Conservation (phyloP, 805 yeast genomes). For the Yamadazyma insecticola region DNA sequence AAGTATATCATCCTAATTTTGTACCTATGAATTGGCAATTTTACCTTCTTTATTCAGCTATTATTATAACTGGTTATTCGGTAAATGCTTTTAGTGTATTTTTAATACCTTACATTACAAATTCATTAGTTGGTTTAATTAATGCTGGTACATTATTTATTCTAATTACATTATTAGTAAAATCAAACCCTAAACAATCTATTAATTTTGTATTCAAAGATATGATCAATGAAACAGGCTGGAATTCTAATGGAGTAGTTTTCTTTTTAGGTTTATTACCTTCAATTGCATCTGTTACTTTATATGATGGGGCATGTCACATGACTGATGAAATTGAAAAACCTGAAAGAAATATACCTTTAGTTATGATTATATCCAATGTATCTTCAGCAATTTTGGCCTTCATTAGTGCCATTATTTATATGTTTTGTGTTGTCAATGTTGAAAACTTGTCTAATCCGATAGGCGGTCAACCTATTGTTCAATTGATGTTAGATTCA, state of each 20-base stretch:
- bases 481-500: conserved; percentile 19
- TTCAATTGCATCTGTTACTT: conserved; percentile 22
- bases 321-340: conserved; percentile 29
- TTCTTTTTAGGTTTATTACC: conserved; percentile 23
- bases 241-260: conserved; percentile 20
- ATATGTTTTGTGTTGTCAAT: conserved; percentile 19
- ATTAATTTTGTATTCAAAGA: conserved; percentile 17
- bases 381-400: conserved; percentile 22
- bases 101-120: conserved; percentile 12
- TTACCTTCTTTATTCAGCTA: conserved; percentile 13
- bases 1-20: conserved; percentile 14
- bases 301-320: conserved; percentile 31
- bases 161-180: conserved; percentile 15
- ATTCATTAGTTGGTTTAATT: conserved; percentile 15
- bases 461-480: conserved; percentile 19
- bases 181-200: conserved; percentile 14
- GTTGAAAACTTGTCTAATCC: conserved; percentile 12
- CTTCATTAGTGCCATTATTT: conserved; percentile 25
- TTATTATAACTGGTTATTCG: conserved; percentile 8
- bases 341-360: conserved; percentile 27
- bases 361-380: conserved; percentile 26
- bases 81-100: conserved; percentile 13
- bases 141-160: conserved; percentile 18
- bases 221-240: conserved; percentile 21
- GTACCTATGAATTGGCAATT: conserved; percentile 15